Evolutionary conservation across 108 stramenopile species (phyloP).

Genomic region (Cylindrotheca fusiformis): DNA sequence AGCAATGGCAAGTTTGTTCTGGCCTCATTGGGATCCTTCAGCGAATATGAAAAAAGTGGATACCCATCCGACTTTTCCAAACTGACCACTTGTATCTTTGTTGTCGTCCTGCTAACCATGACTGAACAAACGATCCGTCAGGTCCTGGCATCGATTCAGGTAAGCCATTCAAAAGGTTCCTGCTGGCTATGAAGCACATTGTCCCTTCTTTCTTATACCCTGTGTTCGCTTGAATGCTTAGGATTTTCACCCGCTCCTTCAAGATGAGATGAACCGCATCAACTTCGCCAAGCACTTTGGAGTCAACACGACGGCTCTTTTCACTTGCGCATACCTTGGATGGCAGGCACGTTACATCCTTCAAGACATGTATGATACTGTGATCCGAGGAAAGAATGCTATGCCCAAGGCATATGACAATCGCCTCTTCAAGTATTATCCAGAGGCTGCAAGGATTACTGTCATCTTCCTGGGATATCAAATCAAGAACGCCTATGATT

Average conservation of each 20-base stretch:
- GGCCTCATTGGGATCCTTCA: no score
- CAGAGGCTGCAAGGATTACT: conserved; percentile 44
- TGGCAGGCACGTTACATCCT: conserved; percentile 36
- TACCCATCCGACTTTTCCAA: conserved; percentile 5
- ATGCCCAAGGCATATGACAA: conserved; percentile 42
- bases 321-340: conserved; percentile 51
- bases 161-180: conserved; percentile 1
- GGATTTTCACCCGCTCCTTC: conserved; percentile 57
- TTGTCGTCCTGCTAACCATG: conserved; percentile 11
- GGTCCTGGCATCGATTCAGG: conserved; percentile 11
- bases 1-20: no score
- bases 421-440: conserved; percentile 62
- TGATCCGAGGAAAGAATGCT: conserved; percentile 23
- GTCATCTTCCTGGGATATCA: conserved; percentile 78
- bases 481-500: conserved; percentile 81
- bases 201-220: no score
- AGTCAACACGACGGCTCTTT: conserved; percentile 53
- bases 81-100: conserved; percentile 5
- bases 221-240: no score
- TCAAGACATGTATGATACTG: conserved; percentile 33
- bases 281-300: conserved; percentile 80
- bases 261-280: conserved; percentile 51
- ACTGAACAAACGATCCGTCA: conserved; percentile 12
- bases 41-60: conserved; percentile 5
- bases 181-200: no score